phyloP scores from a whole-genome alignment of 2,329 filamentous ascomycete species.

The Ceratocystis huliohia region DNA sequence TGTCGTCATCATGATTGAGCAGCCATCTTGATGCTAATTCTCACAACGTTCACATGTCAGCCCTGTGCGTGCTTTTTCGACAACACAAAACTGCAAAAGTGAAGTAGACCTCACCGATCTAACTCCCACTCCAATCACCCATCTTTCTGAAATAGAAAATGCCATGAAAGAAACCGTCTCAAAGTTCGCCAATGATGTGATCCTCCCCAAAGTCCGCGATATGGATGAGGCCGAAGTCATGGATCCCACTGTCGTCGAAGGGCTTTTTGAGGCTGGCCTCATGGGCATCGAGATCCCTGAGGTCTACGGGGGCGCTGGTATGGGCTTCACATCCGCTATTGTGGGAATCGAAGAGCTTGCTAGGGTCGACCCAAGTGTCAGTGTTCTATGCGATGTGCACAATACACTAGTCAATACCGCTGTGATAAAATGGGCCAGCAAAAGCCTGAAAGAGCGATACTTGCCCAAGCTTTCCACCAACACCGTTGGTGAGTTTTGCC shows the following conservation, averaged over 20 bases:
- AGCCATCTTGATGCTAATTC: constrained; percentile 6
- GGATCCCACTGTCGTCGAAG: constrained; percentile 78
- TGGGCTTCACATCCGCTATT: constrained; percentile 97
- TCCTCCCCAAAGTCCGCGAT: constrained; percentile 81
- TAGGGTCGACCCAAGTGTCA: constrained; percentile 84
- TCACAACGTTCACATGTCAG: constrained; percentile 23
- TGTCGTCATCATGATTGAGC: neutral
- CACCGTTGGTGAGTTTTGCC: constrained; percentile 48
- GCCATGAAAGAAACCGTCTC: constrained; percentile 82
- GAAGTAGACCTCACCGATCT: constrained; percentile 57
- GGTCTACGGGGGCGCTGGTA: constrained; percentile 88
- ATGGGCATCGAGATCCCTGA: constrained; percentile 98
- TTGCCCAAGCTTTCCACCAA: constrained; percentile 80
- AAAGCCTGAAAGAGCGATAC: constrained; percentile 68
- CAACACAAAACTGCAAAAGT: constrained; percentile 43
- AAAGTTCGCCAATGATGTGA: constrained; percentile 80
- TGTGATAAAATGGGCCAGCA: constrained; percentile 70
- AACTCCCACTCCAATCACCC: constrained; percentile 81
- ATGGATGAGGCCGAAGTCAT: constrained; percentile 97
- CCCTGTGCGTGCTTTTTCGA: constrained; percentile 43
- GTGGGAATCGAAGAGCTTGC: constrained; percentile 95
- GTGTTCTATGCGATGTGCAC: constrained; percentile 91
- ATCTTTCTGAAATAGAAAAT: constrained; percentile 77
- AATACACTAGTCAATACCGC: constrained; percentile 96
- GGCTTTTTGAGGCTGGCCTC: constrained; percentile 90